Conservation (phyloP, 148 eudicot genomes). For the Chenopodium quinoa region DNA sequence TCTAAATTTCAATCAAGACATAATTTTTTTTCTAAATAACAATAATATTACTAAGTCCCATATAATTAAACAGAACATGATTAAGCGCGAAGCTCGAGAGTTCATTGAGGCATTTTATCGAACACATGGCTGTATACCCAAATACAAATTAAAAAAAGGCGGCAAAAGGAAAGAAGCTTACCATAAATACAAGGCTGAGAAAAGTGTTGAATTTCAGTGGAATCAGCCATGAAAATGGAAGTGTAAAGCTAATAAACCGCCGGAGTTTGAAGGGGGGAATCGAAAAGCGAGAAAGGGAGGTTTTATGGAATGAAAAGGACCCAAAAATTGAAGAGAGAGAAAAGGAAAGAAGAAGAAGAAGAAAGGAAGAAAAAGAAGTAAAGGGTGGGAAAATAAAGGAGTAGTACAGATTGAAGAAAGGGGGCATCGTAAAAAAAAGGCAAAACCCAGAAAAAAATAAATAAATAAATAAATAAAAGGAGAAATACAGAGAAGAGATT, state of each 20-base stretch:
- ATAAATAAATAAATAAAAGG: too few species aligned
- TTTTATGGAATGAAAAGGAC: constrained; percentile 55
- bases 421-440: constrained; percentile 38
- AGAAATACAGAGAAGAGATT: constrained; percentile 39
- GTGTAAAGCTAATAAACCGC: not conserved
- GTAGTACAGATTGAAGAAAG: constrained; percentile 26
- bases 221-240: constrained; percentile 54
- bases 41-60: not conserved
- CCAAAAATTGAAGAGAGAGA: constrained; percentile 25
- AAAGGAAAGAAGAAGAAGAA: constrained; percentile 19
- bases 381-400: constrained; percentile 30
- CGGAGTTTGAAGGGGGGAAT: too few species aligned
- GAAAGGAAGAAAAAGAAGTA: constrained; percentile 19
- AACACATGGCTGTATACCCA: constrained; percentile 22
- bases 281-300: not conserved
- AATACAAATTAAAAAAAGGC: not conserved
- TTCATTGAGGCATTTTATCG: constrained; percentile 32
- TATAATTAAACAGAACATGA: not conserved
- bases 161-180: constrained; percentile 13
- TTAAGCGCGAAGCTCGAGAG: not conserved
- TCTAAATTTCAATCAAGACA: not conserved
- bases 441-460: not conserved
- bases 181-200: constrained; percentile 73
- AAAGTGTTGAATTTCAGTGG: constrained; percentile 57
- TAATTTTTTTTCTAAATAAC: not conserved